These are phyloP conservation scores for Ogataea populi-albae DNA, from an alignment of 805 yeast genomes.

Conservation along the genomic window DNA sequence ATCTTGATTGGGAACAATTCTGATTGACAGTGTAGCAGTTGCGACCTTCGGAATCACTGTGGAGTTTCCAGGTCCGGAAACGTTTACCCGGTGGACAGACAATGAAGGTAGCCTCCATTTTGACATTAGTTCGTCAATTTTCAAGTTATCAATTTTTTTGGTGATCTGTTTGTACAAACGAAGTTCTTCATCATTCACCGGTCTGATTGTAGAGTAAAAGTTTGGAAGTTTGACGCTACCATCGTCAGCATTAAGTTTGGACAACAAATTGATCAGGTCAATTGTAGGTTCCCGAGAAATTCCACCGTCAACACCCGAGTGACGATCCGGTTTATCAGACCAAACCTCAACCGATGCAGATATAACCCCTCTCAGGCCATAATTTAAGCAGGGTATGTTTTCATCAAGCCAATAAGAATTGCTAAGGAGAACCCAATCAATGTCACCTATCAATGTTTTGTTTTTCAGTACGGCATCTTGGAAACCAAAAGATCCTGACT, in stretches of 20 bases:
- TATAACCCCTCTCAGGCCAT: slow-evolving; percentile 90
- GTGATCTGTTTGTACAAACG: slow-evolving; percentile 60
- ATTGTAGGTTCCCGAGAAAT: slow-evolving; percentile 82
- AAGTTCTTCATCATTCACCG: slow-evolving; percentile 56
- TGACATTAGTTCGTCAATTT: slow-evolving; percentile 55
- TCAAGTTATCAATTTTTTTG: slow-evolving; percentile 31
- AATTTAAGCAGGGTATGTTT: slow-evolving; percentile 83
- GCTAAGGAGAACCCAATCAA: slow-evolving; percentile 88
- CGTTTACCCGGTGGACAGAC: slow-evolving; percentile 78
- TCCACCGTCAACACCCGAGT: slow-evolving; percentile 97
- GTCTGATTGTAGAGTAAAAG: slow-evolving; percentile 66
- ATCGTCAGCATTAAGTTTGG: slow-evolving; percentile 56
- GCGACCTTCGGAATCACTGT: slow-evolving; percentile 88
- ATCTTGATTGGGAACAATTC: slow-evolving; percentile 89
- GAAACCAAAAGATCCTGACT: slow-evolving; percentile 86
- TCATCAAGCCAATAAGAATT: slow-evolving; percentile 96
- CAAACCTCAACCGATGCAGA: slow-evolving; percentile 70
- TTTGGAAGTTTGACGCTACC: slow-evolving; percentile 62
- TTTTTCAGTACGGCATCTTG: slow-evolving; percentile 57
- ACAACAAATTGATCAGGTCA: slow-evolving; percentile 72
- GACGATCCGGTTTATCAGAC: slow-evolving; percentile 82
- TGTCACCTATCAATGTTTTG: slow-evolving; percentile 55
- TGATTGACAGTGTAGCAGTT: slow-evolving; percentile 70
- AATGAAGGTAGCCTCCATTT: slow-evolving; percentile 91
- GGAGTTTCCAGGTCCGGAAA: slow-evolving; percentile 86